Evolutionary conservation across 257 asterid species (phyloP), one percentile per base, ranked within the genome.

Genomic region (Solanum arcanum): DNA sequence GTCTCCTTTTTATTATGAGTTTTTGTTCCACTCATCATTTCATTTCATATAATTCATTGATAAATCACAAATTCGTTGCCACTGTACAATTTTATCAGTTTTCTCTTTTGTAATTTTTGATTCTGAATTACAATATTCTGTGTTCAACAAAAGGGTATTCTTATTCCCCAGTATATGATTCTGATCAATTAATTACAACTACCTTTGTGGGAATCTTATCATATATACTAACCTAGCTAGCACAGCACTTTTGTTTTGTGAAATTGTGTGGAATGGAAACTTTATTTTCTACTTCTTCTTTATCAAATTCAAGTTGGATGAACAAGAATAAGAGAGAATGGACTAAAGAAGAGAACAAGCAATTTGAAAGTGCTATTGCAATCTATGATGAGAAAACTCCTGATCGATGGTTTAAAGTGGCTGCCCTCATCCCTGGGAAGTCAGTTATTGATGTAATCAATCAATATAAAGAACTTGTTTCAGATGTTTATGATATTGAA

Each of bases 261-360:
- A 44, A 27, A 94, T 95, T 98, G 97, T 84, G 35, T 35, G 18
- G 29, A 21, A 94, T 95, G 98, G 97, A 90, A 66, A 90, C 93
- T 44, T 81, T 93, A 41, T 88, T 87, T 87, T 92, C 95, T 44
- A 87, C 89, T 86, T 75, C 94, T 18, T 59, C 84, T 21, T 25
- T 74, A 27, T 41, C 88, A 80, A 89, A 88, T 64, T 88, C 96
- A 21, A 86, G 89, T 49, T 86, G 93, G 92, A 87, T 89, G 23
- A 87, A 90, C 5, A 85, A 88, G 84, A 89, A 88, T 84, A 89
- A 84, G 69, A 80, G 89, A 4, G 41, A 68, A 86, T 96, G 99
- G 99, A 95, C 95, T 18, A 87, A 89, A 90, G 98, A 95, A 84
- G 98, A 96, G 91, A 96, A 96, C 94, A 91, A 92, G 93, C 83